phyloP scores from a whole-genome alignment of 2,329 filamentous ascomycete species.

The Exophiala sp. region DNA sequence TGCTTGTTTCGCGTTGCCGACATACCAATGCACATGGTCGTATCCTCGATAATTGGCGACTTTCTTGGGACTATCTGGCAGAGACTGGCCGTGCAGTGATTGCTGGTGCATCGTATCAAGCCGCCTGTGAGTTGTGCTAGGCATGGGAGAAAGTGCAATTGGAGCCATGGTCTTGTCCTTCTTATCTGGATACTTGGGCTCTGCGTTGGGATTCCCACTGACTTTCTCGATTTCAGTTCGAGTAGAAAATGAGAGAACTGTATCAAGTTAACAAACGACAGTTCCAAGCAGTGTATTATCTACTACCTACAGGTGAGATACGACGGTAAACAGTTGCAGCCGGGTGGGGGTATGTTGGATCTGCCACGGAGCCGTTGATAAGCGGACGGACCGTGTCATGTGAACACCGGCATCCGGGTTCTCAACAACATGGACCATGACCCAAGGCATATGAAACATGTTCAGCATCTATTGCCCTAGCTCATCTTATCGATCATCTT shows the following conservation, averaged over 20 bases:
- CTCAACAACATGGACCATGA: too few relatives aligned
- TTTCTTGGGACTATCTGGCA: conserved; percentile 15
- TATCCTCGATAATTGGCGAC: conserved; percentile 63
- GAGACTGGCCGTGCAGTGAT: neutral
- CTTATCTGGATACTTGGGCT: too few relatives aligned
- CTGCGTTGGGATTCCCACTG: neutral
- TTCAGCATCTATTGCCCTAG: too few relatives aligned
- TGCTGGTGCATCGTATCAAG: conserved; percentile 5
- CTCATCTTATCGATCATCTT: too few relatives aligned
- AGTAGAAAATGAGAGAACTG: neutral
- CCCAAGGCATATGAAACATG: too few relatives aligned
- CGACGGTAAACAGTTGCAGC: neutral
- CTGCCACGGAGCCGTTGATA: neutral
- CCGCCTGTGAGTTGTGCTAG: conserved; percentile 14
- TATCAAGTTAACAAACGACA: too few relatives aligned
- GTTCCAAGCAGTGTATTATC: too few relatives aligned
- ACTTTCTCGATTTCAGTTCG: neutral
- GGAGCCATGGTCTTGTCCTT: conserved; percentile 17
- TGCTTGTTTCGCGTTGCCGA: conserved; percentile 93
- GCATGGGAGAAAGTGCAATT: conserved; percentile 17
- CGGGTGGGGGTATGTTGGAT: neutral
- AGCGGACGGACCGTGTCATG: conserved; percentile 7
- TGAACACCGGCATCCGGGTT: conserved; percentile 1
- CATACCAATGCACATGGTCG: conserved; percentile 92
- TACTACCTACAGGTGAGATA: neutral